Conservation (phyloP, 805 yeast species). For the Sugiyamaella qingdaonensis region DNA sequence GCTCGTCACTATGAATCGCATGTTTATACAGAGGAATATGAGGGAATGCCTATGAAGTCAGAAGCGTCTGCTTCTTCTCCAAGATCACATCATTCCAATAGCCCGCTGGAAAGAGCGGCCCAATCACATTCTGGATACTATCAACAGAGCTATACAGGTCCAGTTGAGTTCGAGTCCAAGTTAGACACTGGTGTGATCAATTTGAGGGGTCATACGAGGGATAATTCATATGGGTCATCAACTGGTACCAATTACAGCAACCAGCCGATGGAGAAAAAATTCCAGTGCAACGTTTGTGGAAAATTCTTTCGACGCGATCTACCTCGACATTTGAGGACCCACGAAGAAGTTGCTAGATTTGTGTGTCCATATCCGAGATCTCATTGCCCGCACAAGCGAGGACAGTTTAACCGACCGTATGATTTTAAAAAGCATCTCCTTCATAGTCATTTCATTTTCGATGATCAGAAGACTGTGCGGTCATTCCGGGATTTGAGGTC, state of each 20-base stretch:
- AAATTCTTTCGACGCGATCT: conserved; percentile 55
- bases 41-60: not conserved
- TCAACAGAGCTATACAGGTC: not conserved
- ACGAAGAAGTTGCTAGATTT: conserved; percentile 53
- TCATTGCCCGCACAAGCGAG: conserved; percentile 55
- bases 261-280: conserved; percentile 16
- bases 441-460: conserved; percentile 56
- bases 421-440: conserved; percentile 63
- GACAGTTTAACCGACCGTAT: conserved; percentile 62
- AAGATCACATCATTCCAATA: not conserved
- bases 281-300: conserved; percentile 48
- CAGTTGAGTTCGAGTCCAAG: not conserved
- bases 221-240: not conserved
- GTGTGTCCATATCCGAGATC: conserved; percentile 53
- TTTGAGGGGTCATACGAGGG: not conserved
- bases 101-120: not conserved
- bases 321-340: conserved; percentile 60
- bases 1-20: not conserved
- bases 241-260: not conserved
- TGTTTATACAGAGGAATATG: not conserved
- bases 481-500: conserved; percentile 49
- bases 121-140: not conserved
- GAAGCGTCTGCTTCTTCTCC: not conserved
- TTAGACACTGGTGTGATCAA: not conserved
- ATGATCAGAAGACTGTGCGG: conserved; percentile 40